Conservation (phyloP, 2,329 filamentous ascomycete species). For the Calycina herbarum region DNA sequence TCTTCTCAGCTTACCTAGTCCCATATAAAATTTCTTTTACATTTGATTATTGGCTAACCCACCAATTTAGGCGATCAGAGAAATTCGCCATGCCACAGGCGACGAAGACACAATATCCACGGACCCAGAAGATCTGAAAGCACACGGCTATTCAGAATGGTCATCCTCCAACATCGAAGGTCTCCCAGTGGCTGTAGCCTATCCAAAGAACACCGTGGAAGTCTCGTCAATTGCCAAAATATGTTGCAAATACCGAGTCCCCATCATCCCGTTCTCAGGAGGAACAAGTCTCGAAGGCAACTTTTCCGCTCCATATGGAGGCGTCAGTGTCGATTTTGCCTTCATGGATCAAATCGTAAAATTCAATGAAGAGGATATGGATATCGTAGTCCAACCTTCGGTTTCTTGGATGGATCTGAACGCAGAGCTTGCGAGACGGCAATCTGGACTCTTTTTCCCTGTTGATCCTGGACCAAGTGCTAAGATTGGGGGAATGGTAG, state of each 20-base stretch:
- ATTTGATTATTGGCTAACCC: not conserved
- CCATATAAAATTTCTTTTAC: not conserved
- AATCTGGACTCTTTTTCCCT: slow-evolving; percentile 82
- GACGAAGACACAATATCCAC: slow-evolving; percentile 60
- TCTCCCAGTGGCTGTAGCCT: slow-evolving; percentile 64
- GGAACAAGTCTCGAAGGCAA: slow-evolving; percentile 87
- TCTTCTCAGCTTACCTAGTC: not conserved
- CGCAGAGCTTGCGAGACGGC: slow-evolving; percentile 64
- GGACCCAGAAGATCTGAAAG: slow-evolving; percentile 60
- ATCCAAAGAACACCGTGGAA: slow-evolving; percentile 60
- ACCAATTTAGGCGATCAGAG: slow-evolving; percentile 49
- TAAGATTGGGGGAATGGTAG: slow-evolving; percentile 81
- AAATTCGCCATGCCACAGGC: slow-evolving; percentile 52
- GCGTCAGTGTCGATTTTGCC: slow-evolving; percentile 85
- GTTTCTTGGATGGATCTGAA: slow-evolving; percentile 94
- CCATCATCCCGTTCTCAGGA: slow-evolving; percentile 80
- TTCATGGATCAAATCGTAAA: slow-evolving; percentile 81
- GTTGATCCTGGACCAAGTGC: slow-evolving; percentile 74
- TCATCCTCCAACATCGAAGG: slow-evolving; percentile 60
- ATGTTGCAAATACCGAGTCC: slow-evolving; percentile 77
- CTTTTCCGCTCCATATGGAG: slow-evolving; percentile 83
- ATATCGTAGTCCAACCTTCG: slow-evolving; percentile 86
- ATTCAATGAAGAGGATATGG: slow-evolving; percentile 85
- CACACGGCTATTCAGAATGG: slow-evolving; percentile 69
- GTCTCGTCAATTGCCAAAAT: slow-evolving; percentile 62